phyloP scores from a whole-genome alignment of 1,139 yeast species.

The Debaryomyces nepalensis region DNA sequence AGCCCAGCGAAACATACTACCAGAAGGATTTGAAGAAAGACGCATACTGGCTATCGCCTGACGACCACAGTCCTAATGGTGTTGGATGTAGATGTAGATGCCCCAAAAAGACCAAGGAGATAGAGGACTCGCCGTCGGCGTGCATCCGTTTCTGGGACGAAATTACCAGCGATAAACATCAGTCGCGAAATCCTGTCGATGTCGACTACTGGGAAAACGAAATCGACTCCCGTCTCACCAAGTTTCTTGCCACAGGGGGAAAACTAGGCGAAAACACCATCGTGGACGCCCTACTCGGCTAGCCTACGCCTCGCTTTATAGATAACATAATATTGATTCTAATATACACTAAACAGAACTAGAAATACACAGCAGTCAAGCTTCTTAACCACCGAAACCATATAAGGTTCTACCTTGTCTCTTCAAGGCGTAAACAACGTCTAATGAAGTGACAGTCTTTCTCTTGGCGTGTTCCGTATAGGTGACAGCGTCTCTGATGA shows the following conservation, averaged over 20 bases:
- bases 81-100: constrained; percentile 89
- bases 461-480: constrained; percentile 99
- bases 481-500: constrained; percentile 98
- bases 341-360: constrained; percentile 37
- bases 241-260: constrained; percentile 32
- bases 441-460: constrained; percentile 98
- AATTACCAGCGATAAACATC: constrained; percentile 40
- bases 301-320: constrained; percentile 1
- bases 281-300: constrained; percentile 13
- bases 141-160: constrained; percentile 64
- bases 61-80: constrained; percentile 54
- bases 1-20: constrained; percentile 25
- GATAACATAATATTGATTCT: constrained; percentile 23
- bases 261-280: constrained; percentile 28
- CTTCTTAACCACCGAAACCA: constrained; percentile 96
- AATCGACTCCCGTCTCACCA: constrained; percentile 33
- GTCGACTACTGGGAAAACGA: constrained; percentile 40
- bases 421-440: constrained; percentile 98
- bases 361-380: constrained; percentile 23
- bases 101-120: constrained; percentile 58
- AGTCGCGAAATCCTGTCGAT: constrained; percentile 28
- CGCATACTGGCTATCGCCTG: constrained; percentile 47
- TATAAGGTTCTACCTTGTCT: constrained; percentile 99
- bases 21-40: constrained; percentile 29
- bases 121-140: constrained; percentile 58